These are phyloP conservation scores for Cladosporium phlei DNA, from an alignment of 2,329 filamentous ascomycete species.

Conservation along the genomic window DNA sequence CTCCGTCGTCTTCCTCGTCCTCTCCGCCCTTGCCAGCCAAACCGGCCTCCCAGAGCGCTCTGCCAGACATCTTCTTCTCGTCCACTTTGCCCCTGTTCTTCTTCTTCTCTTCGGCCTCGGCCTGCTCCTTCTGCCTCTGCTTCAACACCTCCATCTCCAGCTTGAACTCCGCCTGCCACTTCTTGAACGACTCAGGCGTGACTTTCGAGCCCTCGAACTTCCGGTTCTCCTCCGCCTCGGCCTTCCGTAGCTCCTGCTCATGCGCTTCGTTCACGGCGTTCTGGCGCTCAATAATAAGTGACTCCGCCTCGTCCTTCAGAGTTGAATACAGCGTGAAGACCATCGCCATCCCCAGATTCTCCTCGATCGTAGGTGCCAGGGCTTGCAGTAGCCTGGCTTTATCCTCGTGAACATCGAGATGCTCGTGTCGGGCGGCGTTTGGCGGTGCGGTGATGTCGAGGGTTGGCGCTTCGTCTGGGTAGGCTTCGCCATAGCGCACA, in stretches of 20 bases:
- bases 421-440: slow-evolving; percentile 63
- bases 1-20: slow-evolving; percentile 62
- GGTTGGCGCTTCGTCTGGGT: slow-evolving; percentile 80
- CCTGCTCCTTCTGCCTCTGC: slow-evolving; percentile 50
- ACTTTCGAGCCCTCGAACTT: slow-evolving; percentile 93
- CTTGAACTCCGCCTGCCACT: slow-evolving; percentile 74
- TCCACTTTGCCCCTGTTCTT: slow-evolving; percentile 55
- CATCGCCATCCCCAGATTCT: slow-evolving; percentile 97
- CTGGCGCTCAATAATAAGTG: slow-evolving; percentile 69
- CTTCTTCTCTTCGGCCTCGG: slow-evolving; percentile 66
- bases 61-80: slow-evolving; percentile 72
- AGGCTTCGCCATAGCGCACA: slow-evolving; percentile 82
- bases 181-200: slow-evolving; percentile 76
- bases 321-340: slow-evolving; percentile 84
- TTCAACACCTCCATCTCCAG: slow-evolving; percentile 75
- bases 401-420: slow-evolving; percentile 77
- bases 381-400: slow-evolving; percentile 66
- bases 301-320: slow-evolving; percentile 86
- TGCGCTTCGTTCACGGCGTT: slow-evolving; percentile 54
- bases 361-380: slow-evolving; percentile 72
- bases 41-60: slow-evolving; percentile 47
- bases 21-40: slow-evolving; percentile 59
- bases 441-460: slow-evolving; percentile 74
- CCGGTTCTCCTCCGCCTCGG: slow-evolving; percentile 87
- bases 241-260: slow-evolving; percentile 53